Evolutionary conservation across 495 filamentous ascomycete species (phyloP), one percentile per base, ranked within the genome.

Genomic region (Aspergillus ellipticus): DNA sequence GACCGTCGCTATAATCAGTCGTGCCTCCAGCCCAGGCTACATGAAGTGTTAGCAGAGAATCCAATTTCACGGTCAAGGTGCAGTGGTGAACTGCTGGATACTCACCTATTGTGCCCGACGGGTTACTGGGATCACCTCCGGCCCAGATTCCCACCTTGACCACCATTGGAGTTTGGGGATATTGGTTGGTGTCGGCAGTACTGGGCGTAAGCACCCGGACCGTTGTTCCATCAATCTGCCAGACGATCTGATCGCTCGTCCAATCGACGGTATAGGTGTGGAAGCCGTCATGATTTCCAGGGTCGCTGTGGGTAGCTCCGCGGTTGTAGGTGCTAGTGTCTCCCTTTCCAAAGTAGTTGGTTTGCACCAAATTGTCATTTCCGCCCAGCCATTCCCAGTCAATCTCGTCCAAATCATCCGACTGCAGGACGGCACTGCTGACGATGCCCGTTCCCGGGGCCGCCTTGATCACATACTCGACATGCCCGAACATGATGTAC

Each of bases 321-420:
- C 85, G 83, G 64, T 85, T 83, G 68, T 81, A 88, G 28, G 77
- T 75, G 6, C 73, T 78, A 42, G 89, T 91, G 56, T 82, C 68
- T 35, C 89, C 90, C 68, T 94, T 93, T 62, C 91, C 90, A 60
- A 91, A 96, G 65, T 90, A 96, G 73, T 95, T 95, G 74, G 78
- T 92, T 62, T 89, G 83, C 15, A 83, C 88, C 21, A 78, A 65
- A 42, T 73, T 75, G 41, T 71, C 66, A 60, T 89, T 83, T 26
- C 79, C 83, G 45, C 89, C 88, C 17, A 89, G 79, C 74, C 89
- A 92, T 66, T 93, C 91, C 86, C 87, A 93, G 69, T 96, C 92
- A 53, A 96, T 87, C 66, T 96, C 92, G 64, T 96, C 92, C 17
- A 95, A 77, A 60, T 89, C 85, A 60, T 95, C 91, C 29, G 88